phyloP scores from a whole-genome alignment of 1,284 basidiomycete genomes.

The Austroboletus olivaceoglutinosus region DNA sequence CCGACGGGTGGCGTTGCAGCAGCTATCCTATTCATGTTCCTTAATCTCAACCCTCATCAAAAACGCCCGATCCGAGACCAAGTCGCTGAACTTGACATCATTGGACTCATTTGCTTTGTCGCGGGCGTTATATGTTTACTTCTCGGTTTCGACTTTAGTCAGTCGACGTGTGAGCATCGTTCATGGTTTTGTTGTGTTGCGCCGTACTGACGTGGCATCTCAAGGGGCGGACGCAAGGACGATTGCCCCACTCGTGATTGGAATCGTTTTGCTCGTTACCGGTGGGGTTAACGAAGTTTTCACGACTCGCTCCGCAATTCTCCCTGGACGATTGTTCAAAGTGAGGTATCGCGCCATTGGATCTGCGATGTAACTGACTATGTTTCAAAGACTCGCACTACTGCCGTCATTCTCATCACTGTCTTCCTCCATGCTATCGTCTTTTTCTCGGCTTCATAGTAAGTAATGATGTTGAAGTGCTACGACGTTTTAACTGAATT shows the following conservation, averaged over 20 bases:
- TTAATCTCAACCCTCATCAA: constrained; percentile 78
- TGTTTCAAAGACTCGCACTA: constrained; percentile 63
- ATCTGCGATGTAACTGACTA: neutral
- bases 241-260: constrained; percentile 73
- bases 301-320: constrained; percentile 75
- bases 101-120: constrained; percentile 72
- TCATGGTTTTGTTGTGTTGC: neutral
- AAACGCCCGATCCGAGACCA: constrained; percentile 59
- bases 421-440: constrained; percentile 65
- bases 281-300: constrained; percentile 64
- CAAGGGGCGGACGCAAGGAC: constrained; percentile 49
- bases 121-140: constrained; percentile 72
- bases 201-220: neutral
- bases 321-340: constrained; percentile 79
- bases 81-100: constrained; percentile 69
- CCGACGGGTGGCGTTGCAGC: constrained; percentile 78
- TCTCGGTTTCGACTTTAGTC: constrained; percentile 79
- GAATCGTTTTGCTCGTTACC: constrained; percentile 54
- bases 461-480: constrained; percentile 9
- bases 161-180: constrained; percentile 54
- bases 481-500: constrained; percentile 4
- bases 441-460: constrained; percentile 53
- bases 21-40: constrained; percentile 70
- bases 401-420: constrained; percentile 60
- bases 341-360: constrained; percentile 31